Base-by-base conservation (phyloP, 2,329 filamentous ascomycete genomes). In the Thielaviopsis euricoi region DNA sequence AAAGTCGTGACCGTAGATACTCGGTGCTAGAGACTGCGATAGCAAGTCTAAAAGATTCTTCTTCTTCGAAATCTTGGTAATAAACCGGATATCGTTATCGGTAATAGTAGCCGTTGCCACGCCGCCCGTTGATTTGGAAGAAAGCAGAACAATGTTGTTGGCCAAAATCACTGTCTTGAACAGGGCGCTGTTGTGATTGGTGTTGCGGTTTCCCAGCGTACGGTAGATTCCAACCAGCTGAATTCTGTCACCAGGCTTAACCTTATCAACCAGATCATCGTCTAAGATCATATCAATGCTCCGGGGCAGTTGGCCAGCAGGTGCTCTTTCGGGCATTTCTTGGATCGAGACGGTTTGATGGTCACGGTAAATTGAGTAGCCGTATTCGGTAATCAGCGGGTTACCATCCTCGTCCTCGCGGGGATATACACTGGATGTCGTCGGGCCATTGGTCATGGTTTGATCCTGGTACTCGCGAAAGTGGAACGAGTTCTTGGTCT, bases 321-420 rank as follows among this genome's bases (percentile, higher is more conserved):
- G 93, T 1, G 93, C 93, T 64, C 91, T 79, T 71, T 98, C 93
- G 0, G 93, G 93, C 93, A 98, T 98, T 74, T 98, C 93, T 72
- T 98, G 93, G 63, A 98, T 96, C 0, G 91, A 96, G 61, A 98
- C 89, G 17, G 88, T 95, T 70, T 98, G 93, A 68, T 98, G 93
- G 69, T 98, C 93, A 67, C 91, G 81, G 72, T 96, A 98, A 55
- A 86, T 93, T 69, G 86, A 94, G 73, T 94, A 91, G 23, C 93
- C 93, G 69, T 97, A 98, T 68, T 98, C 93, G 3, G 93, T 98
- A 60, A 89, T 81, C 21, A 98, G 77, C 2, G 91, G 86, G 67
- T 97, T 95, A 61, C 90, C 89, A 10, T 95, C 83, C 49, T 91
- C 89, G 67, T 97, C 91, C 67, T 95, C 87, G 63, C 90, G 89